phyloP scores from a whole-genome alignment of 2,329 filamentous ascomycete genomes.

The Fusarium subtropicale region DNA sequence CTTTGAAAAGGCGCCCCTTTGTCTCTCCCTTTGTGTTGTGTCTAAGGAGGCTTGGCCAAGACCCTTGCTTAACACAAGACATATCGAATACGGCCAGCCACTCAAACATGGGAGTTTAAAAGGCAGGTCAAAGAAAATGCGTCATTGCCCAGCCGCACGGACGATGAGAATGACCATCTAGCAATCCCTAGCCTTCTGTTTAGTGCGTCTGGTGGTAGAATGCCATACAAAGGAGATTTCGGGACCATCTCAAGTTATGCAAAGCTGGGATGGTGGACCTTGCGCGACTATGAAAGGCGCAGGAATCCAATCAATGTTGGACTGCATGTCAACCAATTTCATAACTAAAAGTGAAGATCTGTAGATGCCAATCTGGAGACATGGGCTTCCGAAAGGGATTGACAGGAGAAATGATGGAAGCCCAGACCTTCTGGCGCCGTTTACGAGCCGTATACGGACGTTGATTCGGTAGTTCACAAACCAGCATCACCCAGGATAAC shows the following conservation, averaged over 20 bases:
- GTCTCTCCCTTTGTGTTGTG: slow-evolving; percentile 23
- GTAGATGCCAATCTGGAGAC: slow-evolving; percentile 39
- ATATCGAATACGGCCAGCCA: slow-evolving; percentile 27
- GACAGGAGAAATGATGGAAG: slow-evolving; percentile 40
- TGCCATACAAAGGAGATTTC: slow-evolving; percentile 31
- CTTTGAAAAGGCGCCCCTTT: slow-evolving; percentile 9
- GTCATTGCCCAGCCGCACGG: slow-evolving; percentile 13
- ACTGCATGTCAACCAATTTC: slow-evolving; percentile 11
- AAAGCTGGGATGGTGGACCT: slow-evolving; percentile 29
- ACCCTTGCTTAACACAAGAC: slow-evolving; percentile 32
- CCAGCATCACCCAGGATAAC: slow-evolving; percentile 11
- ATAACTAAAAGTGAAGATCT: slow-evolving; percentile 35
- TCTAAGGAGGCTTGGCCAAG: slow-evolving; percentile 16
- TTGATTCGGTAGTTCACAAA: slow-evolving; percentile 14
- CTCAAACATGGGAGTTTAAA: slow-evolving; percentile 27
- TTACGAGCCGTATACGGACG: slow-evolving; percentile 12
- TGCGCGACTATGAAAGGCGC: slow-evolving; percentile 24
- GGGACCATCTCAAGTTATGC: slow-evolving; percentile 30
- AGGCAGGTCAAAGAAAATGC: slow-evolving; percentile 30
- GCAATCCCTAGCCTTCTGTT: slow-evolving; percentile 16
- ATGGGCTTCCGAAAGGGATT: slow-evolving; percentile 26
- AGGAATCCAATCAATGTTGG: slow-evolving; percentile 40
- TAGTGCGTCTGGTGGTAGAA: slow-evolving; percentile 10
- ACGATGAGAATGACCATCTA: slow-evolving; percentile 2
- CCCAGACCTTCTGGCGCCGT: slow-evolving; percentile 38